Conservation (phyloP, 257 asterid genomes). For the Nicotiana benthamiana region DNA sequence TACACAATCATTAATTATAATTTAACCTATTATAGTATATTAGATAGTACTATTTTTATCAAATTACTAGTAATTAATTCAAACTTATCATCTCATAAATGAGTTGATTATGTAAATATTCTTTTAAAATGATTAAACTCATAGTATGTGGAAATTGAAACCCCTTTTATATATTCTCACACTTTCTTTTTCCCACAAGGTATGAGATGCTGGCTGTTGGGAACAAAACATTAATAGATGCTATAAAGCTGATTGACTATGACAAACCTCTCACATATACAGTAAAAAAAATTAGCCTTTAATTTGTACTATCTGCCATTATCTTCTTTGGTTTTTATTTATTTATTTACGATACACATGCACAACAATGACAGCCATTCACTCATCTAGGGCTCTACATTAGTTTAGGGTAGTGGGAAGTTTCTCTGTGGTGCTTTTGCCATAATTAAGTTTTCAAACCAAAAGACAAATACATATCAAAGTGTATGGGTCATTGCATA, state of each 20-base stretch:
- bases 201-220: slow-evolving; percentile 12
- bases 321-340: slow-evolving; percentile 19
- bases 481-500: slow-evolving; percentile 4
- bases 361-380: slow-evolving; percentile 5
- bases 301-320: slow-evolving; percentile 1
- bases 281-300: slow-evolving; percentile 8
- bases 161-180: neutral
- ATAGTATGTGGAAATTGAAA: neutral
- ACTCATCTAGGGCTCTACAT: slow-evolving; percentile 20
- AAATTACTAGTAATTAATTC: neutral
- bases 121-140: neutral
- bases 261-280: slow-evolving; percentile 15
- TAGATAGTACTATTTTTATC: neutral
- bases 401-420: slow-evolving; percentile 30
- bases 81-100: no score
- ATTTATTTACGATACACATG: neutral
- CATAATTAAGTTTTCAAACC: slow-evolving; percentile 4
- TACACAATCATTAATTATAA: neutral
- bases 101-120: neutral
- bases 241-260: slow-evolving; percentile 15
- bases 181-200: neutral
- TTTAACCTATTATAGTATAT: neutral
- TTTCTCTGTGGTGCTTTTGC: slow-evolving; percentile 24
- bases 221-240: neutral
- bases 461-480: slow-evolving; percentile 13